Conservation (phyloP, 78 protist genomes). For the Goniomonas avonlea region DNA sequence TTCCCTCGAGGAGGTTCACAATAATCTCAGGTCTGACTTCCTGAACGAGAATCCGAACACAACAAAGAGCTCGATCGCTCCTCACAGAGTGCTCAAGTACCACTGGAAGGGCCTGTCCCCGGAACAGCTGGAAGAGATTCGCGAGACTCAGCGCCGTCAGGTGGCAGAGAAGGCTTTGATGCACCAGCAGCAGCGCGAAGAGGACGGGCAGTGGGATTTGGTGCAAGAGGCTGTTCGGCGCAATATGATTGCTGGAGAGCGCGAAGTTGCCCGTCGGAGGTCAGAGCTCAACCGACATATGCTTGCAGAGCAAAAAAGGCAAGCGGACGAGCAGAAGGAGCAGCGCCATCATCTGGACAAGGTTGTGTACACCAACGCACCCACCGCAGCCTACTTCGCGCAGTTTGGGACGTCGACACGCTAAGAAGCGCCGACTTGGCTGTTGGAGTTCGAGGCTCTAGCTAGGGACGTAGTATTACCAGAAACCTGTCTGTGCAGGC, state of each 20-base stretch:
- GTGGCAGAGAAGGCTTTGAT: neutral
- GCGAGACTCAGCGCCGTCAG: slow-evolving; percentile 1
- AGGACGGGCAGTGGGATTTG: slow-evolving; percentile 9
- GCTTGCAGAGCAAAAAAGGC: slow-evolving; percentile 1
- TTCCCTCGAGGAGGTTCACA: neutral
- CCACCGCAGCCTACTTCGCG: neutral
- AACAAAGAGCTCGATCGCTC: neutral
- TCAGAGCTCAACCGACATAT: neutral
- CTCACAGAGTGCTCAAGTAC: neutral
- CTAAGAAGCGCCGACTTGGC: no score
- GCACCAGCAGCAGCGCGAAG: slow-evolving; percentile 3
- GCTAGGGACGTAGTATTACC: no score
- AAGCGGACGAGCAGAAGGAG: neutral
- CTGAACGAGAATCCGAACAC: neutral
- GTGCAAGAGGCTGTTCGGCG: slow-evolving; percentile 17
- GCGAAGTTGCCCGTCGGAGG: neutral
- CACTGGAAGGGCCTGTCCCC: neutral
- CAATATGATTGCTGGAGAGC: slow-evolving; percentile 5
- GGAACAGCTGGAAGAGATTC: neutral
- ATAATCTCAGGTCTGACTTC: neutral
- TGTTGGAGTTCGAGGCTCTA: no score
- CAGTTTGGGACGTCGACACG: slow-evolving; percentile 18
- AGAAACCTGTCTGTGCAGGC: no score
- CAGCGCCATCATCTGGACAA: neutral
- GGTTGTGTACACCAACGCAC: neutral